Base-by-base conservation (phyloP, 768 basidiomycete species). In the Auricularia auricula-judae region DNA sequence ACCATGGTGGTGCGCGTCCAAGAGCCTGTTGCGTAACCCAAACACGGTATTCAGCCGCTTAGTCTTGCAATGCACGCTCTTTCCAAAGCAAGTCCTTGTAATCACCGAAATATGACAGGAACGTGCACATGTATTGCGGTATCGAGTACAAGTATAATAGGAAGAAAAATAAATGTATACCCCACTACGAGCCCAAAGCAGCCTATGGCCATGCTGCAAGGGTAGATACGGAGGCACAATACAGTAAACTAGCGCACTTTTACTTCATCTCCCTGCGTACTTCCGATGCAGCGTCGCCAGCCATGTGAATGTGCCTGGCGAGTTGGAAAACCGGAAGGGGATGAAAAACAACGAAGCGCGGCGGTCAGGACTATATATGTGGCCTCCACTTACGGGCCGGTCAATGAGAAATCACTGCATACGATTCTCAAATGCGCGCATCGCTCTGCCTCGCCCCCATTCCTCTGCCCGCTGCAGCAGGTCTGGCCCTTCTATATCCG, bases 191-290 rank as follows among this genome's bases (percentile, higher is more conserved):
- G 81, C 88, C 88, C 86, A 81, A 78, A 72, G 18, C 47, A 77
- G 79, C 80, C 78, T 83, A 83, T 69, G 69, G 69, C 68, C 73
- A 74, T 76, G 80, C 80, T 79, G 76, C 78, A 73, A 81, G 85
- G 63, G 88, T 85, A 87, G 88, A 91, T 91, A 91, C 88, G 85
- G 87, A 85, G 87, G 88, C 56, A 66, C 62, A 47, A 84, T 18
- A 51, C 21, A 51, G 82, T 83, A 85, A 78, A 81, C 82, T 88
- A 89, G 72, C 87, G 88, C 88, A 82, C 88, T 86, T 84, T 85
- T 86, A 87, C 71, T 90, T 85, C 85, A 88, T 90, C 87, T 90
- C 62, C 86, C 88, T 89, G 88, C 87, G 86, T 70, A 87, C 88
- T 76, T 78, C 63, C 78, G 73, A 76, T 72, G 72, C 77, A 77